A percentile compares a stretch with the other conserved stretches of the same genome.
These are phyloP conservation scores for Rhodotorula babjevae DNA, from an alignment of 768 basidiomycete genomes.

Conservation along the genomic window DNA sequence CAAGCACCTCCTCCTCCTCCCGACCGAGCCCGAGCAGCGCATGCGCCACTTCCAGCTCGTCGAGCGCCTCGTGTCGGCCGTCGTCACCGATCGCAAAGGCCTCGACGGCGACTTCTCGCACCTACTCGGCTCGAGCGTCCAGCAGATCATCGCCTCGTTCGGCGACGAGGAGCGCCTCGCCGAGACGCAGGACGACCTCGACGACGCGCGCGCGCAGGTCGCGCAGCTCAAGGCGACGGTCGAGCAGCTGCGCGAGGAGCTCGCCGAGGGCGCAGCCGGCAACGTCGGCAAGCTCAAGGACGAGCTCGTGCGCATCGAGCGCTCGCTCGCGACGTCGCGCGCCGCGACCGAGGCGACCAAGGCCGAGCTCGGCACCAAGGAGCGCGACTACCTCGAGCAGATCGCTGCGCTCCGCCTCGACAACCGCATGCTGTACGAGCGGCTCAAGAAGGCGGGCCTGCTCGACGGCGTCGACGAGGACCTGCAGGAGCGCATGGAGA, in stretches of 20 bases:
- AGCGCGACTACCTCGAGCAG: conserved; percentile 72
- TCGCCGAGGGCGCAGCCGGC: conserved; percentile 74
- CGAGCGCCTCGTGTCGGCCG: conserved; percentile 79
- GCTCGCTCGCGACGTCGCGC: conserved; percentile 70
- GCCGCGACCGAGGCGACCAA: conserved; percentile 62
- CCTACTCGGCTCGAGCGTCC: conserved; percentile 81
- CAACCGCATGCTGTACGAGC: conserved; percentile 87
- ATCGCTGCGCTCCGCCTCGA: conserved; percentile 84
- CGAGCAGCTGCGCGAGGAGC: conserved; percentile 71
- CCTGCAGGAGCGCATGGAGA: conserved; percentile 73
- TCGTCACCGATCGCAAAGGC: conserved; percentile 82
- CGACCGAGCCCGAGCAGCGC: conserved; percentile 76
- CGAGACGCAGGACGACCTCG: conserved; percentile 69
- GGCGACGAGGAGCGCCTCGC: conserved; percentile 82
- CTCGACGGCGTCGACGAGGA: conserved; percentile 69
- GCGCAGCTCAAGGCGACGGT: conserved; percentile 72
- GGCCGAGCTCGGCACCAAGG: conserved; percentile 61
- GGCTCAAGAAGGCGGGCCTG: conserved; percentile 74
- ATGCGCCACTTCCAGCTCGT: conserved; percentile 86
- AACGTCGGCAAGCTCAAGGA: conserved; percentile 74
- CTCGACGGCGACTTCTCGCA: conserved; percentile 55
- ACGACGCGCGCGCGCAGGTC: conserved; percentile 61
- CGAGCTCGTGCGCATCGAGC: conserved; percentile 64
- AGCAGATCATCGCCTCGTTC: conserved; percentile 78
- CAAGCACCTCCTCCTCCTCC: conserved; percentile 85